A percentile compares a stretch with the other conserved stretches of the same genome.
Conservation (phyloP, 176 grass and related monocot genomes). For the Raddia distichophylla region DNA sequence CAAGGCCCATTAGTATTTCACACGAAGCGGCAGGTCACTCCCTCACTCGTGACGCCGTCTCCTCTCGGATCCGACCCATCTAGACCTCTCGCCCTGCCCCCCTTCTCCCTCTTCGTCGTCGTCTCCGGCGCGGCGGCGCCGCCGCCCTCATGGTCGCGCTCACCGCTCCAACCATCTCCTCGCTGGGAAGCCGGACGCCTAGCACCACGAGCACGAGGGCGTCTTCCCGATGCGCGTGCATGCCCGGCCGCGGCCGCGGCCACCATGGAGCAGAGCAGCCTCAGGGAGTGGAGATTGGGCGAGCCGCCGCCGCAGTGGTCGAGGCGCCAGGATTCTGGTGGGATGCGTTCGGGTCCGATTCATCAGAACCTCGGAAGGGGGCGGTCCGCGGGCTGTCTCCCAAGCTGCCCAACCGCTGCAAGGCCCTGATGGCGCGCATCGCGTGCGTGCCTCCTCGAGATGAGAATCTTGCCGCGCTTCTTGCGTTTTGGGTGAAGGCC, state of each 20-base stretch:
- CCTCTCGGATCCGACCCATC: too few relatives aligned
- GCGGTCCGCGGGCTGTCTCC: conserved; percentile 59
- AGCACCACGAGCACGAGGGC: neutral
- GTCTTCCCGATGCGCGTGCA: conserved; percentile 7
- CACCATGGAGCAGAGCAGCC: neutral
- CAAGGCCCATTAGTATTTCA: too few relatives aligned
- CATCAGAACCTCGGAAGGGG: conserved; percentile 40
- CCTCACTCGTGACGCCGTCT: too few relatives aligned
- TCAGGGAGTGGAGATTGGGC: conserved; percentile 17
- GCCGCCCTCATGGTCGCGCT: conserved; percentile 37
- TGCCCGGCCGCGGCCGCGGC: neutral
- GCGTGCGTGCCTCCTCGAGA: conserved; percentile 52
- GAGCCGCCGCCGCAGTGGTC: neutral
- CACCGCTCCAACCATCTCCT: conserved; percentile 7
- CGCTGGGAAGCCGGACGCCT: neutral
- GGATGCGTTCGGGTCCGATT: conserved; percentile 42
- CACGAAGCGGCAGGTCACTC: too few relatives aligned
- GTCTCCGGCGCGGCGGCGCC: conserved; percentile 12
- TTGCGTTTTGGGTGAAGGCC: conserved; percentile 71
- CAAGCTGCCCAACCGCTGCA: conserved; percentile 85
- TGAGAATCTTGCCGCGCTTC: conserved; percentile 54
- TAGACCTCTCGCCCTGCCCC: neutral
- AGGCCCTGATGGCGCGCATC: conserved; percentile 65
- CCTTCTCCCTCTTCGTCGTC: neutral
- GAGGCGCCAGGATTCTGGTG: conserved; percentile 58